Evolutionary conservation across 139 green algal genomes (phyloP).

Genomic region (Klebsormidium nitens): DNA sequence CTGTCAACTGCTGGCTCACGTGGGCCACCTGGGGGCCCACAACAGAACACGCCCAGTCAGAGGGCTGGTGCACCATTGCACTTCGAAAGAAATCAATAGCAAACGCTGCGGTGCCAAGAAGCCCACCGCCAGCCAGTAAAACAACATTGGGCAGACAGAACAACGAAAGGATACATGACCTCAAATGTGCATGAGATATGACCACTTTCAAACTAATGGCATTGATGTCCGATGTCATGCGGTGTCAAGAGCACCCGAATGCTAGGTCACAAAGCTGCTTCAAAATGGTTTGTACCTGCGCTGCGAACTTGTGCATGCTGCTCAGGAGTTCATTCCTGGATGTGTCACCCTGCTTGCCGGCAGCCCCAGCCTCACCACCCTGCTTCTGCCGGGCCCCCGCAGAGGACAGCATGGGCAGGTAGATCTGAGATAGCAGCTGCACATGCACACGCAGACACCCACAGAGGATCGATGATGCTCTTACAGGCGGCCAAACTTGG

Average conservation of each 20-base stretch:
- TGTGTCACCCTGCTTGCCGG: conserved; percentile 1
- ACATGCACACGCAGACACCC: neutral
- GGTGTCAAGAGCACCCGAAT: neutral
- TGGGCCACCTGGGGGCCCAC: conserved; percentile 39
- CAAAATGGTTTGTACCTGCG: conserved; percentile 25
- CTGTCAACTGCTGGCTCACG: conserved; percentile 60
- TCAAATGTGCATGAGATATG: neutral
- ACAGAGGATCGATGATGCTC: too few species aligned
- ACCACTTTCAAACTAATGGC: neutral
- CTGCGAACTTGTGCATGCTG: conserved; percentile 65
- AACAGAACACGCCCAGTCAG: neutral
- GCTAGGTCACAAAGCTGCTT: neutral
- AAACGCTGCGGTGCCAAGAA: neutral
- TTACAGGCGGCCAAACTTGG: too few species aligned
- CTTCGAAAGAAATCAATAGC: neutral
- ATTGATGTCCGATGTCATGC: neutral
- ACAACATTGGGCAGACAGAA: neutral
- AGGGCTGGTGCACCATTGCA: neutral
- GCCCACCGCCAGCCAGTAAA: neutral
- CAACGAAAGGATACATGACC: neutral
- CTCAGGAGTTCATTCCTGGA: conserved; percentile 49
- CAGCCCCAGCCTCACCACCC: neutral
- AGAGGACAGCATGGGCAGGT: conserved; percentile 52
- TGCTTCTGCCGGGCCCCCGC: conserved; percentile 20
- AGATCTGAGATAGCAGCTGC: conserved; percentile 46